A percentile compares a stretch with the other conserved stretches of the same genome.
phyloP scores from a whole-genome alignment of 805 yeast species.

The Vanderwaltozyma yarrowii region DNA sequence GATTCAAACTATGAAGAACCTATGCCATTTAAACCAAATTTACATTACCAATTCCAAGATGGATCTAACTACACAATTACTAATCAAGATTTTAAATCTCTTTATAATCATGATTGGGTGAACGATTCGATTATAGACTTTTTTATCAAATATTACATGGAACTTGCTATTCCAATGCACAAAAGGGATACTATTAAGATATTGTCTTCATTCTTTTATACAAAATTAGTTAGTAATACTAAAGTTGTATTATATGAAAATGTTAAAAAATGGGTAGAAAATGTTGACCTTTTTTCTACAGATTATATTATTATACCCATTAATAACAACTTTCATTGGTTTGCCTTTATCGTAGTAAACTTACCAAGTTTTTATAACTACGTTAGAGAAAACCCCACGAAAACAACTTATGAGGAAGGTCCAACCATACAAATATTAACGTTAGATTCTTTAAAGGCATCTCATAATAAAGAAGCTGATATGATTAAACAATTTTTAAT shows the following conservation, averaged over 20 bases:
- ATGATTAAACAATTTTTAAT: constrained; percentile 52
- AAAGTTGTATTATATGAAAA: constrained; percentile 40
- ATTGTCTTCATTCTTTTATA: constrained; percentile 77
- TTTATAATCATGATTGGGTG: constrained; percentile 75
- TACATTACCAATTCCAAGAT: constrained; percentile 44
- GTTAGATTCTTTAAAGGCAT: constrained; percentile 65
- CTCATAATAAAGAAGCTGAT: constrained; percentile 39
- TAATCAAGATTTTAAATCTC: constrained; percentile 65
- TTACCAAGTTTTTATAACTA: constrained; percentile 13
- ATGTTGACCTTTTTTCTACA: constrained; percentile 49
- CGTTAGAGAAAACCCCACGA: background rate
- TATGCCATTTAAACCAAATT: constrained; percentile 30
- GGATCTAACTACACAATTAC: constrained; percentile 47
- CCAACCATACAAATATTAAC: constrained; percentile 37
- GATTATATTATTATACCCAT: constrained; percentile 68
- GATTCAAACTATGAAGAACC: constrained; percentile 13
- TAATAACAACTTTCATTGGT: constrained; percentile 81
- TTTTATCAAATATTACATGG: constrained; percentile 53
- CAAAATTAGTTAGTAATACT: constrained; percentile 40
- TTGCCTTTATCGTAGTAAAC: constrained; percentile 59
- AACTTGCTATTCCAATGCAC: constrained; percentile 21
- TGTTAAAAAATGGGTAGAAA: constrained; percentile 70
- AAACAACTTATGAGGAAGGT: background rate
- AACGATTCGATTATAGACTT: constrained; percentile 86
- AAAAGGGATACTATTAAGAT: constrained; percentile 36